These are phyloP conservation scores for Candida adriatica DNA, from an alignment of 805 yeast genomes.

Conservation along the genomic window DNA sequence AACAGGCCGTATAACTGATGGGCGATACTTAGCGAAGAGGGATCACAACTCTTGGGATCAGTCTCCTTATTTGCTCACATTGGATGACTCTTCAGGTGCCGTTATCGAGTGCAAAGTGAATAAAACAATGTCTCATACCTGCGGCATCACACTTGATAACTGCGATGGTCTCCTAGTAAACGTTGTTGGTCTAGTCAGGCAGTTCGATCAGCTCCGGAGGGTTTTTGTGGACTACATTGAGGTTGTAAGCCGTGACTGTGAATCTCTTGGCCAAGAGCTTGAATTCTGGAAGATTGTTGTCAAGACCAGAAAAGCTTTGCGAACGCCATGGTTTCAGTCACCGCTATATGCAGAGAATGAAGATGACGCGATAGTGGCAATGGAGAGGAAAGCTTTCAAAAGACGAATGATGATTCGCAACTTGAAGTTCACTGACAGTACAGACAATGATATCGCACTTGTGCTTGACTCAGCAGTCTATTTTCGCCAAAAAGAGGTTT, in stretches of 20 bases:
- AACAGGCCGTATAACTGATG: constrained; percentile 31
- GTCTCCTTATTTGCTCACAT: constrained; percentile 18
- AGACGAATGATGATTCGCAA: constrained; percentile 7
- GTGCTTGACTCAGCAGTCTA: constrained; percentile 20
- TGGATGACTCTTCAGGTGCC: constrained; percentile 27
- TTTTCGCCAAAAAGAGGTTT: constrained; percentile 8
- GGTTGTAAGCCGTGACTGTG: constrained; percentile 17
- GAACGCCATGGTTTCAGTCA: constrained; percentile 29
- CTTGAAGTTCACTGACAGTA: constrained; percentile 1
- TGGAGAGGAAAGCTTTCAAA: constrained; percentile 3
- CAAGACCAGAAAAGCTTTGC: constrained; percentile 19
- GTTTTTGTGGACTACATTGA: constrained; percentile 25
- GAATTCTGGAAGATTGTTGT: constrained; percentile 31
- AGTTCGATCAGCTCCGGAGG: constrained; percentile 22
- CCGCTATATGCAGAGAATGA: constrained; percentile 10
- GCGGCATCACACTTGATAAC: constrained; percentile 18
- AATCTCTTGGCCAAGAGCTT: constrained; percentile 25
- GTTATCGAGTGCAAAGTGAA: constrained; percentile 25
- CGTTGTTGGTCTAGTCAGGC: constrained; percentile 21
- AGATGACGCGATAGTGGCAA: not conserved
- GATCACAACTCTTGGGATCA: constrained; percentile 11
- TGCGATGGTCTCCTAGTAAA: constrained; percentile 23
- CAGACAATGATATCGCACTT: constrained; percentile 4
- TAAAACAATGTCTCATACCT: constrained; percentile 12
- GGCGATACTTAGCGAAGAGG: constrained; percentile 21